Evolutionary conservation across 768 basidiomycete species (phyloP).

Genomic region (Nidularia sp.): DNA sequence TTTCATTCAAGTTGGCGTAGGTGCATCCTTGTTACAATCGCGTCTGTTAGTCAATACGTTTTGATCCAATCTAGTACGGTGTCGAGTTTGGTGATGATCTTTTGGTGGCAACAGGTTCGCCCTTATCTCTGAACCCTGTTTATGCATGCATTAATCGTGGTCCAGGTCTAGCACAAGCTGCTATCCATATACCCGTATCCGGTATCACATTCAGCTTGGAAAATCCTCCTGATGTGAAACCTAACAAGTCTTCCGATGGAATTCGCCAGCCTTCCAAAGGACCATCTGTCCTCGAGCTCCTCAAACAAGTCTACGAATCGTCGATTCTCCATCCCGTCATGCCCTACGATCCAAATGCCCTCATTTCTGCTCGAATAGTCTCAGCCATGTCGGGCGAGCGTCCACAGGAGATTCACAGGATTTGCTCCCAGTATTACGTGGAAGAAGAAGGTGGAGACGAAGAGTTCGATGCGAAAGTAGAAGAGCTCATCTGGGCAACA

Average conservation of each 20-base stretch:
- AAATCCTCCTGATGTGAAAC: not conserved
- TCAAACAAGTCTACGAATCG: constrained; percentile 49
- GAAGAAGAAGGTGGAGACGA: constrained; percentile 19
- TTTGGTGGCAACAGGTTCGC: constrained; percentile 44
- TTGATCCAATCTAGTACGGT: constrained; percentile 32
- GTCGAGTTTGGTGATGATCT: constrained; percentile 47
- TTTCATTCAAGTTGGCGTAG: constrained; percentile 50
- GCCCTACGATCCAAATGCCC: constrained; percentile 45
- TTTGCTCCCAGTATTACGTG: constrained; percentile 38
- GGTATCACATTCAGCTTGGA: constrained; percentile 7
- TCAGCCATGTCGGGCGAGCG: constrained; percentile 31
- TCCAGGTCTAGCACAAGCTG: constrained; percentile 45
- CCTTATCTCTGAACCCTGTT: not conserved
- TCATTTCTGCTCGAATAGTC: constrained; percentile 28
- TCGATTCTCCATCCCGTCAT: constrained; percentile 37
- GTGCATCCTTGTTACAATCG: not conserved
- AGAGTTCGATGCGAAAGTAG: constrained; percentile 35
- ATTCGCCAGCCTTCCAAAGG: constrained; percentile 9
- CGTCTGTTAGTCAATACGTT: not conserved
- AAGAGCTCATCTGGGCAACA: constrained; percentile 46
- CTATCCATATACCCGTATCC: constrained; percentile 27
- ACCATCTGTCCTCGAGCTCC: constrained; percentile 42
- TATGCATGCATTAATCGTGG: not conserved
- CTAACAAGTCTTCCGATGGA: no score
- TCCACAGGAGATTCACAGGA: constrained; percentile 36